Evolutionary conservation across 306 rosid species (phyloP).

Genomic region (Prosopis cineraria): DNA sequence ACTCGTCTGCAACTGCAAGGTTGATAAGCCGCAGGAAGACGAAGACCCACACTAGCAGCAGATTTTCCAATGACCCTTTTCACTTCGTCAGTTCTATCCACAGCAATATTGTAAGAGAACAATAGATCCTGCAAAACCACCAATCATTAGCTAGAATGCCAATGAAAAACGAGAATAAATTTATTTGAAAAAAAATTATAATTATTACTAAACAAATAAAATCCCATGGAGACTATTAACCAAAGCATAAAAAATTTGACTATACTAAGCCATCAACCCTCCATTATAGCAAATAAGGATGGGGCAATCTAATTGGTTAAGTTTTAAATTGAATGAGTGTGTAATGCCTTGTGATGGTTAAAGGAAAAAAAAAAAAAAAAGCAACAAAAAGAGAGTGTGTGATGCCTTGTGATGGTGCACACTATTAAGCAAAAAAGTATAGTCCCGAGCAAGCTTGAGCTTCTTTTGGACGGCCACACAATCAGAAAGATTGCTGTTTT

Average conservation of each 20-base stretch:
- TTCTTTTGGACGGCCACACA: conserved; percentile 55
- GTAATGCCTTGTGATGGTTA: no score
- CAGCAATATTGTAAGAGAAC: conserved; percentile 88
- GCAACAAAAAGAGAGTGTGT: conserved; percentile 15
- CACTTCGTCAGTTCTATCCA: conserved; percentile 86
- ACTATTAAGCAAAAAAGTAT: conserved; percentile 66
- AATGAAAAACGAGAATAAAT: not conserved
- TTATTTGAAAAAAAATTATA: not conserved
- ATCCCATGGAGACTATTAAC: not conserved
- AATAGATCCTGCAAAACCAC: conserved; percentile 68
- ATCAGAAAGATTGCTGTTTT: conserved; percentile 45
- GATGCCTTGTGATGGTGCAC: conserved; percentile 86
- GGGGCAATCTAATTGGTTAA: conserved; percentile 6
- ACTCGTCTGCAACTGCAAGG: no score
- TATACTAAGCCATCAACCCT: not conserved
- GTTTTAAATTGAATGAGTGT: conserved; percentile 4
- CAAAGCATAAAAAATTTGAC: conserved; percentile 6
- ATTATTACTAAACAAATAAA: not conserved
- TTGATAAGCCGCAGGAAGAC: conserved; percentile 80
- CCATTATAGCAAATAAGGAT: conserved; percentile 10
- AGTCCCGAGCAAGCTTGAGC: conserved; percentile 77
- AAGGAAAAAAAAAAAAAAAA: no score
- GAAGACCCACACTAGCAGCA: conserved; percentile 93
- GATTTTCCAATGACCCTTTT: conserved; percentile 81
- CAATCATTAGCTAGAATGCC: conserved; percentile 6